phyloP scores from a whole-genome alignment of 495 filamentous ascomycete species.

The Aspergillus funiculosus region DNA sequence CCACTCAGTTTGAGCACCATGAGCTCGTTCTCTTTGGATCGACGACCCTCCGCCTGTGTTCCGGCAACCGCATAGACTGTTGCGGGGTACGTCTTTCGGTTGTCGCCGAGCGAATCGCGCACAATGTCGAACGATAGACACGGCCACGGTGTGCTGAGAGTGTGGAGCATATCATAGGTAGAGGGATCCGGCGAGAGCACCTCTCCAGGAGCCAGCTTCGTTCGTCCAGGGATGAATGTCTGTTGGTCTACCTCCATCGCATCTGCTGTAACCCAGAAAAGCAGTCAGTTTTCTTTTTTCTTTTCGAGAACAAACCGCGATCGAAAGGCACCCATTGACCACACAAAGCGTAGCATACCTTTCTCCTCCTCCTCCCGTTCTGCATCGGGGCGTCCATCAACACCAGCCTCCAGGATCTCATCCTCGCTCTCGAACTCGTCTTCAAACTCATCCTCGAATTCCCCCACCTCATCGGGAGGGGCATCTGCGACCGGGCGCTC shows the following conservation, averaged over 20 bases:
- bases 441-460: slow-evolving; percentile 23
- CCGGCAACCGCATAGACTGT: slow-evolving; percentile 91
- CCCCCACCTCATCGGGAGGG: slow-evolving; percentile 21
- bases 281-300: slow-evolving; percentile 1
- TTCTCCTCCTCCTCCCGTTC: slow-evolving; percentile 83
- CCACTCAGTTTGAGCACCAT: slow-evolving; percentile 94
- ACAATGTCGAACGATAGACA: slow-evolving; percentile 95
- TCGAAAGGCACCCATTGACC: too few species aligned
- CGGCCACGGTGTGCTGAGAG: slow-evolving; percentile 86
- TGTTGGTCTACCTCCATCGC: slow-evolving; percentile 88
- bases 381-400: slow-evolving; percentile 86
- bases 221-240: slow-evolving; percentile 88
- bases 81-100: slow-evolving; percentile 82
- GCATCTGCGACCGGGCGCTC: slow-evolving; percentile 50
- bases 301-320: too few species aligned
- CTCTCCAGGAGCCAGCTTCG: slow-evolving; percentile 80
- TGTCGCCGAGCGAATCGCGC: slow-evolving; percentile 79
- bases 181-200: slow-evolving; percentile 82
- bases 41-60: slow-evolving; percentile 75
- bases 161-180: slow-evolving; percentile 95
- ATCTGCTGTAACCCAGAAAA: slow-evolving; percentile 44
- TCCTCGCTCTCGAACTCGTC: slow-evolving; percentile 56
- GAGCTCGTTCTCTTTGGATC: slow-evolving; percentile 80
- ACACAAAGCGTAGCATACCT: too few species aligned
- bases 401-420: slow-evolving; percentile 89